Evolutionary conservation across 2,329 filamentous ascomycete species (phyloP).

Genomic region (Knoxdaviesia capensis): DNA sequence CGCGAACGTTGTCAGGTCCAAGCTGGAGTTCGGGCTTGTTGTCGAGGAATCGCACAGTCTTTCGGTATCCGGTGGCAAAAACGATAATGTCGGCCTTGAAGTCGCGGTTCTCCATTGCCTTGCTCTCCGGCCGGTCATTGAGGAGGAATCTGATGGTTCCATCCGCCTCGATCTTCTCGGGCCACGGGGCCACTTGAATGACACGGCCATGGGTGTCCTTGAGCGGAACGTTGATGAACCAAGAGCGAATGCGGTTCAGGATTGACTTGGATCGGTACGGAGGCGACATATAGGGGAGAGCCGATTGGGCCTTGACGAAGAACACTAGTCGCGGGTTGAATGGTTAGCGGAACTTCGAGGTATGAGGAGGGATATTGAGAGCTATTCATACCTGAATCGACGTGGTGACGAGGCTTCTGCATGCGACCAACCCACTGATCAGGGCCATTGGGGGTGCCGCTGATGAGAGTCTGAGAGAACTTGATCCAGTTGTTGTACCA

Average conservation of each 20-base stretch:
- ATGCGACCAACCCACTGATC: slow-evolving; percentile 28
- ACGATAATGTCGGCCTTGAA: slow-evolving; percentile 23
- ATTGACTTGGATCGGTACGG: slow-evolving; percentile 14
- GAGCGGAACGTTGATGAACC: slow-evolving; percentile 18
- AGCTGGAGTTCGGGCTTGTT: neutral
- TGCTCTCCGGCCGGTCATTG: slow-evolving; percentile 12
- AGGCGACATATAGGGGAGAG: slow-evolving; percentile 20
- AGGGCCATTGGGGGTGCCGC: slow-evolving; percentile 22
- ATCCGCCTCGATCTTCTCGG: slow-evolving; percentile 13
- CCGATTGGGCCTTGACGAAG: slow-evolving; percentile 21
- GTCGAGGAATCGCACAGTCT: slow-evolving; percentile 19
- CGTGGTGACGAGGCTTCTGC: slow-evolving; percentile 14
- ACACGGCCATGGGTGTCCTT: slow-evolving; percentile 16
- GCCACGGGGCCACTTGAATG: slow-evolving; percentile 25
- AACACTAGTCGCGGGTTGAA: slow-evolving; percentile 13
- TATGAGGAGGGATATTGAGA: neutral
- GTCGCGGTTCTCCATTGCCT: slow-evolving; percentile 9
- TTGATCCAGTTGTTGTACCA: slow-evolving; percentile 26
- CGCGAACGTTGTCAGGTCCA: slow-evolving; percentile 21
- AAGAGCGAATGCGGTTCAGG: slow-evolving; percentile 14
- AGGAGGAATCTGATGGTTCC: slow-evolving; percentile 17
- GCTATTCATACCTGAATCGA: slow-evolving; percentile 12
- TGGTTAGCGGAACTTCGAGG: neutral
- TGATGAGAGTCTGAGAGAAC: slow-evolving; percentile 19
- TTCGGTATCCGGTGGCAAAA: slow-evolving; percentile 25